Evolutionary conservation across 768 basidiomycete genomes (phyloP), one percentile per base, ranked within the genome.

Genomic region (Boletus rufocinnamomeus): DNA sequence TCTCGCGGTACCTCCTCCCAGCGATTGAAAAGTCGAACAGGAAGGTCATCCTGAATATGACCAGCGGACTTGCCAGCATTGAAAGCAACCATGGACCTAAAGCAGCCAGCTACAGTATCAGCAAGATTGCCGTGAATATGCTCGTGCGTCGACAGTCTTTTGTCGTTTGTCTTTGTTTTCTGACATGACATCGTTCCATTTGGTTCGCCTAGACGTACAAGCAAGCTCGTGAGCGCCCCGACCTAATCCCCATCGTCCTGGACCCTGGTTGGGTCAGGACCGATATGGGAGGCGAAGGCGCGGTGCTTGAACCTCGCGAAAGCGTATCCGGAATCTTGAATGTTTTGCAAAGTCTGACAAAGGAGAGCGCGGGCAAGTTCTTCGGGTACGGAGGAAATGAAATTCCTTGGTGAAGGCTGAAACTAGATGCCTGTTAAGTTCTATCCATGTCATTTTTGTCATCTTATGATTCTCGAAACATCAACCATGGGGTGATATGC

Each of bases 231-330:
- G 55, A 63, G 25, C 54, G 58, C 11, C 61, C 61, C 14, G 61
- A 66, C n/a, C 21, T 63, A 2, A 30, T 48, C 28, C 46, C 46
- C 19, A n/a, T 48, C 28, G 28, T 19, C 46, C 28, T 30, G 46
- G 46, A 47, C 46, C 46, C 46, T 30, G 46, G 46, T 30, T 47
- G 46, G 67, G 95, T 97, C 63, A 97, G 96, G 78, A 65, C 65
- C 65, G 77, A 72, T 16, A 73, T 77, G 74, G 76, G 76, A 14
- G 76, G 75, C 6, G 50, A 62, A 25, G 56, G 62, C 43, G 76
- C 74, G 9, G 45, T 62, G 35, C 55, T 74, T 17, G 70, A 74
- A 58, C 68, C 69, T 16, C 60, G 67, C 21, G 70, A 71, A 53
- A 72, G 70, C 54, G 73, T 74, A 1, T 54, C 66, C 1, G 58